Base-by-base conservation (phyloP, 345 rosid genomes). In the Ceriops tagal region DNA sequence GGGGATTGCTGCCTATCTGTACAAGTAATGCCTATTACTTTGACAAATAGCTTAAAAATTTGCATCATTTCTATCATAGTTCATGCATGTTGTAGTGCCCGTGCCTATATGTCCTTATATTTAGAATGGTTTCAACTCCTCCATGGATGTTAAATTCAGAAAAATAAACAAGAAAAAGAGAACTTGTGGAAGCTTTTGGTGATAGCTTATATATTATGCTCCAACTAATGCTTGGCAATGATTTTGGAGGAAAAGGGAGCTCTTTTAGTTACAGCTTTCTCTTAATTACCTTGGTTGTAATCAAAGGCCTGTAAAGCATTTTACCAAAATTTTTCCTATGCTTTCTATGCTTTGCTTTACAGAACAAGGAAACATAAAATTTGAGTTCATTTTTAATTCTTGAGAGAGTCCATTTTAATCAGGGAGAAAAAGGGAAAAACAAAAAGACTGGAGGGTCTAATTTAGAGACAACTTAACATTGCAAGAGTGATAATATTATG, bases 1-100 rank as follows among this genome's bases (percentile, higher is more conserved):
- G 63, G 98, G 99, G 35, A 90, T 92, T n/a, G 98, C 99, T 65
- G 98, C 99, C 74, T 96, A 96, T 75, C 75, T 96, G 55, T 96
- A 96, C 98, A 96, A 96, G 99, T 92, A 86, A 89, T 64, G 68
- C 71, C 62, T 71, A 32, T 73, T 63, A 49, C 62, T 64, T 53
- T 58, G 28, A 53, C 52, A 32, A 69, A 32, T 66, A 37, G 26
- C 61, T 37, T 51, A 24, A 30, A 65, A 28, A 30, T 43, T 26
- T 32, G n/a, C 31, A 56, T 43, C 3, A 13, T 43, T 20, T 8
- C 15, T 19, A 5, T 6, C 30, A 46, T 65, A 52, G 20, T 70
- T 53, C 39, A 62, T 51, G 13, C 20, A 35, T 66, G 32, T 18
- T 22, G 31, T 32, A 68, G 11, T 63, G 30, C 1, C 3, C 5